Percentiles rank a stretch among this genome's conserved stretches.
phyloP scores from a whole-genome alignment of 305 asterid species.

The Ilex paraguariensis region DNA sequence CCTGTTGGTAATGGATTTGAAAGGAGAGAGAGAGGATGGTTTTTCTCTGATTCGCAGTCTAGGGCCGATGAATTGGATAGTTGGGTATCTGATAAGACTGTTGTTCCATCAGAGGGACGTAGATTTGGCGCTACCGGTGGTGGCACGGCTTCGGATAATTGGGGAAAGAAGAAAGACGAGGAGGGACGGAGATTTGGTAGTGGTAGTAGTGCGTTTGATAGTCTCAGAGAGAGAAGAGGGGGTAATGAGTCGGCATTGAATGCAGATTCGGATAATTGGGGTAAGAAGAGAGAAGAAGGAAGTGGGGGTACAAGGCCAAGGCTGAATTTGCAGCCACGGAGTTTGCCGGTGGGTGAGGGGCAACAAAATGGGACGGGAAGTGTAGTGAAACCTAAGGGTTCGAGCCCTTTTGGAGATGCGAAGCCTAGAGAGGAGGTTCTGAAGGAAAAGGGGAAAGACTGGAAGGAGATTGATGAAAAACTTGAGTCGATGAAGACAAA shows the following conservation, averaged over 20 bases:
- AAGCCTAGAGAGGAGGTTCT: conserved; percentile 96
- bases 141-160: neutral
- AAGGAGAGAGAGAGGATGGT: conserved; percentile 37
- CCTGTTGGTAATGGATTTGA: conserved; percentile 44
- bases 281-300: conserved; percentile 33
- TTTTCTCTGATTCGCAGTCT: conserved; percentile 78
- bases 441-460: conserved; percentile 90
- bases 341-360: conserved; percentile 25
- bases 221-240: conserved; percentile 67
- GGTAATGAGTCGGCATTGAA: conserved; percentile 11
- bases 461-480: conserved; percentile 82
- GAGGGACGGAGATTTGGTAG: conserved; percentile 15
- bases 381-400: conserved; percentile 45
- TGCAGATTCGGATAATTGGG: conserved; percentile 32
- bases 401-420: conserved; percentile 40
- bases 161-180: neutral
- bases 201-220: conserved; percentile 47
- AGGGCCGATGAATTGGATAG: conserved; percentile 85
- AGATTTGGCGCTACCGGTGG: conserved; percentile 20
- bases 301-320: conserved; percentile 31
- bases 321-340: conserved; percentile 46
- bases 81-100: conserved; percentile 72
- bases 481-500: conserved; percentile 56
- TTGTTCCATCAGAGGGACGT: conserved; percentile 63
- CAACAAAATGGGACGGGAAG: conserved; percentile 9